Evolutionary conservation across 1,284 basidiomycete species (phyloP).

Genomic region (Trichosporon sp.): DNA sequence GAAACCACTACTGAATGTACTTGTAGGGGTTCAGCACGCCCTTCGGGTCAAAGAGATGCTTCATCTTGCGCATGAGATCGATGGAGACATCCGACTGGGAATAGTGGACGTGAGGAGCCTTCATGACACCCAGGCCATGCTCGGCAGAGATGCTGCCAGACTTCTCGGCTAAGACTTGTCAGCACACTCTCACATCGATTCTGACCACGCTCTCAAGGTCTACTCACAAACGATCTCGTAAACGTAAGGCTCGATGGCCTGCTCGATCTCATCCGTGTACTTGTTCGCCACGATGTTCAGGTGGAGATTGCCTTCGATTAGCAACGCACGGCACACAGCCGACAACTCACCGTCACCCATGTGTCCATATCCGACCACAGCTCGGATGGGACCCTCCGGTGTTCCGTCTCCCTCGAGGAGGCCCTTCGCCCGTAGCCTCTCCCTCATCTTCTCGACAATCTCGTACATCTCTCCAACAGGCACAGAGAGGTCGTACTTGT

Average conservation of each 20-base stretch:
- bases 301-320: conserved; percentile 74
- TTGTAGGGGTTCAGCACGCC: conserved; percentile 68
- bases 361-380: conserved; percentile 90
- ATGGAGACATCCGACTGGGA: conserved; percentile 76
- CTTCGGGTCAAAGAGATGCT: conserved; percentile 82
- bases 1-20: conserved; percentile 23
- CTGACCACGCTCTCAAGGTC: too few relatives aligned
- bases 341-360: conserved; percentile 94
- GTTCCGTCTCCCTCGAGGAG: conserved; percentile 59
- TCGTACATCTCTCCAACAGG: conserved; percentile 84
- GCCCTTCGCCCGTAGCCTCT: conserved; percentile 66
- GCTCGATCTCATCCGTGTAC: conserved; percentile 78
- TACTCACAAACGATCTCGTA: conserved; percentile 72
- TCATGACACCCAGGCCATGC: conserved; percentile 90
- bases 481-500: conserved; percentile 96
- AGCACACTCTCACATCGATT: not conserved
- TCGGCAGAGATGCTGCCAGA: conserved; percentile 93
- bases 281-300: conserved; percentile 84
- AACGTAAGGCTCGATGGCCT: conserved; percentile 86
- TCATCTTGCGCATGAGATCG: conserved; percentile 84
- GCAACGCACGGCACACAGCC: conserved; percentile 34
- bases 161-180: conserved; percentile 42
- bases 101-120: conserved; percentile 84
- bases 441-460: conserved; percentile 75
- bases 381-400: conserved; percentile 60